These are phyloP conservation scores for Conticribra guillardii DNA, from an alignment of 108 stramenopile species.

Conservation along the genomic window DNA sequence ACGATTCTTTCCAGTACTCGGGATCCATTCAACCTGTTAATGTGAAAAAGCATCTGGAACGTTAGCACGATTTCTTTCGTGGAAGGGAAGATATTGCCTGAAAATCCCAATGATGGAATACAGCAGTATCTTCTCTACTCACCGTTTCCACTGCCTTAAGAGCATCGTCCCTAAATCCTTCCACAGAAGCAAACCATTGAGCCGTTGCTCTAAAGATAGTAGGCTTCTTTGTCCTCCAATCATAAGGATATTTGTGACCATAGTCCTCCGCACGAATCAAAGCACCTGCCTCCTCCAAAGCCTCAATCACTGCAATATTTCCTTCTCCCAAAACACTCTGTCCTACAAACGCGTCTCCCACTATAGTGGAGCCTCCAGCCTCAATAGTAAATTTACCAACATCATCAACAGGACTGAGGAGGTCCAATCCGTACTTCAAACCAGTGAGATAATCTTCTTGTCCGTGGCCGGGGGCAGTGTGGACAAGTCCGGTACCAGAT, in stretches of 20 bases:
- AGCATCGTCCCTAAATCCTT: slow-evolving; percentile 90
- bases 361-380: slow-evolving; percentile 68
- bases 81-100: not conserved
- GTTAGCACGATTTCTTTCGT: too few relatives aligned
- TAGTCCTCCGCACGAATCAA: slow-evolving; percentile 90
- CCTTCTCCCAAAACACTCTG: slow-evolving; percentile 88
- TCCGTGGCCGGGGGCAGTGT: slow-evolving; percentile 99
- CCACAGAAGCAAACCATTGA: slow-evolving; percentile 99
- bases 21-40: slow-evolving; percentile 92
- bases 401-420: slow-evolving; percentile 93
- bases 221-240: slow-evolving; percentile 99
- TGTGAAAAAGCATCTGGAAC: slow-evolving; percentile 56
- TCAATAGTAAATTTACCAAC: slow-evolving; percentile 93
- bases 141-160: slow-evolving; percentile 90
- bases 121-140: slow-evolving; percentile 23
- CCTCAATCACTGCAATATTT: slow-evolving; percentile 87
- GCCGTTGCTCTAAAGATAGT: slow-evolving; percentile 98
- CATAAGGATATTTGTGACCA: slow-evolving; percentile 98
- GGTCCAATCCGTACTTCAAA: slow-evolving; percentile 80
- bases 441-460: slow-evolving; percentile 97
- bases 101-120: not conserved
- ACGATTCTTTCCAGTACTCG: slow-evolving; percentile 91
- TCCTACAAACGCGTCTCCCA: slow-evolving; percentile 79
- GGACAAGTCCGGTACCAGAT: slow-evolving; percentile 97
- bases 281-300: slow-evolving; percentile 76